Percentiles rank a stretch among this genome's conserved stretches.
These are phyloP conservation scores for Sporothrix inflata DNA, from an alignment of 2,329 filamentous ascomycete genomes.

Conservation along the genomic window DNA sequence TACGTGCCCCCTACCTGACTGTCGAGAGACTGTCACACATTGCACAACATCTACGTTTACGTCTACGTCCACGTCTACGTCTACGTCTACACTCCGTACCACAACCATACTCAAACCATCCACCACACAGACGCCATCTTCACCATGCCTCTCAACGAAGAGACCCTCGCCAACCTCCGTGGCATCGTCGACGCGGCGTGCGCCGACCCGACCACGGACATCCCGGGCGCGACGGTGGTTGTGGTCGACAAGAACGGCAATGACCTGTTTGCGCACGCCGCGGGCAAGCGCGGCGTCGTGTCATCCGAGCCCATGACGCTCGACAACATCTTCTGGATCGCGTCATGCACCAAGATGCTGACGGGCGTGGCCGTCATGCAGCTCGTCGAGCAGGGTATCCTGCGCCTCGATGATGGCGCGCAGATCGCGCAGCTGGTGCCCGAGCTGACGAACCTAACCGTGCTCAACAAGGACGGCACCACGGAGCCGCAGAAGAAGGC, in stretches of 20 bases:
- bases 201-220: slow-evolving; percentile 43
- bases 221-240: slow-evolving; percentile 52
- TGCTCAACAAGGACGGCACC: slow-evolving; percentile 47
- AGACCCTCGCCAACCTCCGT: slow-evolving; percentile 35
- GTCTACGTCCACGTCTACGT: neutral
- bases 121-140: neutral
- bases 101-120: neutral
- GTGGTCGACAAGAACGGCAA: slow-evolving; percentile 53
- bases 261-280: slow-evolving; percentile 52
- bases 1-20: neutral
- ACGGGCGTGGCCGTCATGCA: slow-evolving; percentile 59
- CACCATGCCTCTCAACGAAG: slow-evolving; percentile 33
- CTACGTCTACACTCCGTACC: neutral
- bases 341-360: slow-evolving; percentile 62
- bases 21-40: neutral
- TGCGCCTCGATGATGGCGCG: slow-evolving; percentile 53
- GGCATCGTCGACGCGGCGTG: slow-evolving; percentile 44
- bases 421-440: slow-evolving; percentile 53
- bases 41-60: neutral
- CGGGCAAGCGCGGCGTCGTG: slow-evolving; percentile 51
- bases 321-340: slow-evolving; percentile 64
- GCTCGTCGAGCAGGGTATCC: slow-evolving; percentile 55
- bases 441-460: slow-evolving; percentile 53
- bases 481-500: slow-evolving; percentile 49
- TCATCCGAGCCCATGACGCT: slow-evolving; percentile 57